Base-by-base conservation (phyloP, 139 green algal species). In the Astrephomene gubernaculifera region DNA sequence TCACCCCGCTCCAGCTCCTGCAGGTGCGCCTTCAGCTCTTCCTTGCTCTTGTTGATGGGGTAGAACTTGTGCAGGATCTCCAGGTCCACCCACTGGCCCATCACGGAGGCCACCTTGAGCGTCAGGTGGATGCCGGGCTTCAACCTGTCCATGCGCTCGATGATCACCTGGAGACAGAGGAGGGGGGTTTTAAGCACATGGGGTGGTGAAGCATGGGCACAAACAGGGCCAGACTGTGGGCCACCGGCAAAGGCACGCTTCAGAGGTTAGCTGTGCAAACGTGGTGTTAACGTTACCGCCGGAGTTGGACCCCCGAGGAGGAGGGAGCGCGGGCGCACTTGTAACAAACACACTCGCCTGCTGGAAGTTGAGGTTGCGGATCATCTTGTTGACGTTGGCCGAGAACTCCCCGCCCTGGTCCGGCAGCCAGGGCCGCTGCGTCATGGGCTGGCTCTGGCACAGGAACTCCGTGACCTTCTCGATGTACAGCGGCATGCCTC, bases 61-160 rank as follows among this genome's bases (percentile, higher is more conserved):
- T 89, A 90, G 85, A 89, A 89, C 71, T 83, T 88, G 86, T 94
- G 85, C 67, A 97, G 86, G 73, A 96, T 90, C 54, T 94, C 90
- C 10, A 91, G 74, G 45, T 94, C 90, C 49, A 97, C 87, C 64
- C 86, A 92, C 69, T 93, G 90, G 9, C 94, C 94, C 87, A 95
- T 92, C 64, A 96, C 88, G 17, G 88, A 92, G 19, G 91, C 83
- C 71, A 96, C 90, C 90, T 96, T 96, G 63, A 97, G 92, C 0
- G 81, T 91, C 6, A 96, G 90, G 86, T 95, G 90, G 43, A 92
- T 86, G 68, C 89, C 86, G 57, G 94, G 92, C 33, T 85, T 91
- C 39, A 97, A 87, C 1, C 86, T 73, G 83, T 97, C 94, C 64
- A 97, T 91, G 69, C 94, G 89, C 72, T 94, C 90, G 22, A 94